Evolutionary conservation across 169 alveolate species (phyloP).

Genomic region (Amoebophrya sp.): DNA sequence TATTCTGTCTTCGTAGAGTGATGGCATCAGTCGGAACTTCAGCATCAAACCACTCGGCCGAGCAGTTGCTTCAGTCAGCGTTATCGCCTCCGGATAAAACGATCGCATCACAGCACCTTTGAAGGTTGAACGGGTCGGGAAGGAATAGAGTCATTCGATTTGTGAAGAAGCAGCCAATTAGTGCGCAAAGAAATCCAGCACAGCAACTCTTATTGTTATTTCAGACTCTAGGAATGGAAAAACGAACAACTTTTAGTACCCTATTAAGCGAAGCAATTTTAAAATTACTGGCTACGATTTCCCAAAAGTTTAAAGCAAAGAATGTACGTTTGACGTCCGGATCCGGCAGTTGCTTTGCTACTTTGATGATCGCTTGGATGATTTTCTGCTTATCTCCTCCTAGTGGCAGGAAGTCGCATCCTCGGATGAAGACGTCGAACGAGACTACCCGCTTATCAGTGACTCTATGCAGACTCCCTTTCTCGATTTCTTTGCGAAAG

Average conservation of each 20-base stretch:
- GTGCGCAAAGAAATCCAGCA: too few species aligned
- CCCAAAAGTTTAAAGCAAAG: too few species aligned
- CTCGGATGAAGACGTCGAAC: neutral
- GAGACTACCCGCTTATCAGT: neutral
- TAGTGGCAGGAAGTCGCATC: neutral
- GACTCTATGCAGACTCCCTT: neutral
- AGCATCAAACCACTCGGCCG: neutral
- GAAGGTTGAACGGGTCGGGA: too few species aligned
- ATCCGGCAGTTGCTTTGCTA: neutral
- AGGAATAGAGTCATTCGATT: too few species aligned
- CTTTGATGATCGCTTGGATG: neutral
- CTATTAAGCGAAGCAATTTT: too few species aligned
- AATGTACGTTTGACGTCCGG: neutral
- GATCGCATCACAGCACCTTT: neutral
- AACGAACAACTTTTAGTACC: too few species aligned
- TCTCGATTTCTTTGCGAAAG: neutral
- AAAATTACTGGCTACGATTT: too few species aligned
- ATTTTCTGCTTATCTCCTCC: neutral
- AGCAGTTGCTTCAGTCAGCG: neutral
- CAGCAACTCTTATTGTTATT: too few species aligned
- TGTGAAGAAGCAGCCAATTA: too few species aligned
- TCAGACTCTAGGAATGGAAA: too few species aligned
- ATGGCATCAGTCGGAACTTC: neutral
- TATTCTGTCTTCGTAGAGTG: neutral
- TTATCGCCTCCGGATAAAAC: neutral